These are phyloP conservation scores for Phytopythium vexans DNA, from an alignment of 352 stramenopile species.

Conservation along the genomic window DNA sequence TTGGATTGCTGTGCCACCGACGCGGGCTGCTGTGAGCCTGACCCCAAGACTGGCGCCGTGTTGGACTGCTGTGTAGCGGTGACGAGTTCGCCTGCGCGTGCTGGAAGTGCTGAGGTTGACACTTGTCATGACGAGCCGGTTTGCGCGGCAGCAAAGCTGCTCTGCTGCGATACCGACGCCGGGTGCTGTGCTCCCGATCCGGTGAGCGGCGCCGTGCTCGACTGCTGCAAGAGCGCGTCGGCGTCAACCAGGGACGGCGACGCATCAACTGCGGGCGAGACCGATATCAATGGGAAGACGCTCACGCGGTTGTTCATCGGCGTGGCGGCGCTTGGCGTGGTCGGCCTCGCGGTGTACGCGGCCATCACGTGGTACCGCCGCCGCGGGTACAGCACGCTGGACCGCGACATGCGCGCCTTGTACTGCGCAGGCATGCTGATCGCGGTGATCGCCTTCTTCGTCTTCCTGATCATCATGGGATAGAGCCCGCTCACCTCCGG, in stretches of 20 bases:
- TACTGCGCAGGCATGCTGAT: slow-evolving; percentile 61
- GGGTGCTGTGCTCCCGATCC: slow-evolving; percentile 39
- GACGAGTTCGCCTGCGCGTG: slow-evolving; percentile 1
- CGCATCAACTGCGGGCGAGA: not conserved
- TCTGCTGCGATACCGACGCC: slow-evolving; percentile 27
- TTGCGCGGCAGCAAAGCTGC: slow-evolving; percentile 26
- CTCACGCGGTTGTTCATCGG: slow-evolving; percentile 35
- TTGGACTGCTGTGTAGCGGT: slow-evolving; percentile 39
- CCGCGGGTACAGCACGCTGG: slow-evolving; percentile 60
- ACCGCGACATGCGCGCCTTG: slow-evolving; percentile 55
- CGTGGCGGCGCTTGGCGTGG: slow-evolving; percentile 30
- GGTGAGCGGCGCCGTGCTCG: slow-evolving; percentile 14
- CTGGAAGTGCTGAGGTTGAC: not conserved
- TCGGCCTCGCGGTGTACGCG: slow-evolving; percentile 38
- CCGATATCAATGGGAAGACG: slow-evolving; percentile 5
- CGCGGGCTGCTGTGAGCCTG: slow-evolving; percentile 39
- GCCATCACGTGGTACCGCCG: slow-evolving; percentile 59
- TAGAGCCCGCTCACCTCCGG: slow-evolving; percentile 12
- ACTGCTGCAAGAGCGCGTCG: slow-evolving; percentile 23
- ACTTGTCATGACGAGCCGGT: slow-evolving; percentile 30
- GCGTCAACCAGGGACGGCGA: slow-evolving; percentile 7
- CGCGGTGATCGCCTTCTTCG: slow-evolving; percentile 61
- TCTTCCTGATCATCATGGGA: slow-evolving; percentile 58
- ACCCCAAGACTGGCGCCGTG: slow-evolving; percentile 20
- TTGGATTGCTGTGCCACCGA: slow-evolving; percentile 43